Evolutionary conservation across 768 basidiomycete genomes (phyloP), one percentile per base, ranked within the genome.

Genomic region (Mycena vulgaris): DNA sequence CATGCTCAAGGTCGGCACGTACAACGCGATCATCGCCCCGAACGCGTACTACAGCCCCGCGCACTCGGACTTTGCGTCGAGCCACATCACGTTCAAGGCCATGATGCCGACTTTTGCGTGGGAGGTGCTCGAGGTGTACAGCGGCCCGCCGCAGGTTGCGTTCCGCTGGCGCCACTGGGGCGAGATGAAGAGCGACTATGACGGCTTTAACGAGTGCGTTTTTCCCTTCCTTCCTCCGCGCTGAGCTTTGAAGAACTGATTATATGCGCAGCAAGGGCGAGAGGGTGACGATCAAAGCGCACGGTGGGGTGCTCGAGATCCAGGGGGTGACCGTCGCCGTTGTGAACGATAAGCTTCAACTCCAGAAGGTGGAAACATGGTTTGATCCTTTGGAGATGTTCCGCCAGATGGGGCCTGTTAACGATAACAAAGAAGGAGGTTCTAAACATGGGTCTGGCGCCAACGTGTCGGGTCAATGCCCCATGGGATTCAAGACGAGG

Each of bases 61-160:
- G 40, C 68, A 73, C 40, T 69, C 68, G 42, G 68, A 69, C 45
- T 73, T 73, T 37, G 62, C 60, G 33, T 63, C 68, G 27, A 73
- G 72, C 62, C 72, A 73, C 30, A 40, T 67, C 35, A 73, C 72
- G 21, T 73, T 73, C 65, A 70, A 73, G 58, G 58, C 58, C 57
- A 73, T 73, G 72, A 73, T 73, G 72, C 72, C 72, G 14, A 69
- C 72, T 27, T 73, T 73, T 37, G 68, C 72, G 21, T 73, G 72
- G 72, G 72, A 73, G 62, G 72, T 73, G 56, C 72, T 73, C 51
- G 72, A 73, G 51, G 72, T 73, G 23, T 73, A 73, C 49, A 70
- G 72, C 62, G 68, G 68, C 27, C 72, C 72, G 17, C 72, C 72
- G 31, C 68, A 67, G 52, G 65, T 73, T 31, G 72, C 69, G 8